Evolutionary conservation across 768 basidiomycete genomes (phyloP).

Genomic region (Rhodotorula diobovata): DNA sequence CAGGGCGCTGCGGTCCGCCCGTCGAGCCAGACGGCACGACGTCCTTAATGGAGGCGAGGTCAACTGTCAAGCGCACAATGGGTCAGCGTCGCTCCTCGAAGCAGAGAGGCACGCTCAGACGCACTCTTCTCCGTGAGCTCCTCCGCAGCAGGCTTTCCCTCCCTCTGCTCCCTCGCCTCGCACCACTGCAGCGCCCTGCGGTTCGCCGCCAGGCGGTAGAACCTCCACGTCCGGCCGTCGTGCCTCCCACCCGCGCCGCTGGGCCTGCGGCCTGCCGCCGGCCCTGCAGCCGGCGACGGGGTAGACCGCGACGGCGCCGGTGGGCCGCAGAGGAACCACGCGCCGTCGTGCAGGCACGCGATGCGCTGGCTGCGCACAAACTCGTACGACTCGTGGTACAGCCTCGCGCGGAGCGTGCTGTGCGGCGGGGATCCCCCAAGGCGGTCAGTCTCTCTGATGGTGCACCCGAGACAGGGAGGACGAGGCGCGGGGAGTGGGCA

Average conservation of each 20-base stretch:
- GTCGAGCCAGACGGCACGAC: constrained; percentile 58
- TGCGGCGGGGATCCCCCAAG: background rate
- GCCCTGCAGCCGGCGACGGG: background rate
- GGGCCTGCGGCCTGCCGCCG: no score
- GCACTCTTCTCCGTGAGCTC: constrained; percentile 72
- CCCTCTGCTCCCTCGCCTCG: constrained; percentile 53
- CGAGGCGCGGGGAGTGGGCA: constrained; percentile 8
- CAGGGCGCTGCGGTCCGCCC: constrained; percentile 49
- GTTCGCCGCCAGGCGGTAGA: constrained; percentile 67
- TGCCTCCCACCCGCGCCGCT: no score
- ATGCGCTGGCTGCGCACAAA: constrained; percentile 84
- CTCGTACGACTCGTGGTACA: constrained; percentile 84
- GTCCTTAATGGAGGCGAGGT: constrained; percentile 71
- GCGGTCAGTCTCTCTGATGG: no score
- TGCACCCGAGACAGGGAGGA: no score
- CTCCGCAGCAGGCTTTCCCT: constrained; percentile 72
- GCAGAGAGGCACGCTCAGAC: background rate
- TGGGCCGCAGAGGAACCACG: constrained; percentile 85
- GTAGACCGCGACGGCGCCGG: constrained; percentile 48
- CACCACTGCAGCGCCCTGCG: constrained; percentile 34
- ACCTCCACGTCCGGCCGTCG: constrained; percentile 64
- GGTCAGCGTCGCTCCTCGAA: background rate
- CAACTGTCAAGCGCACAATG: constrained; percentile 50
- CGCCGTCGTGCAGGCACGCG: constrained; percentile 78
- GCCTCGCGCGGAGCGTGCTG: constrained; percentile 75